These are phyloP conservation scores for Pittosporum tobira DNA, from an alignment of 129 eudicot genomes.

Conservation along the genomic window DNA sequence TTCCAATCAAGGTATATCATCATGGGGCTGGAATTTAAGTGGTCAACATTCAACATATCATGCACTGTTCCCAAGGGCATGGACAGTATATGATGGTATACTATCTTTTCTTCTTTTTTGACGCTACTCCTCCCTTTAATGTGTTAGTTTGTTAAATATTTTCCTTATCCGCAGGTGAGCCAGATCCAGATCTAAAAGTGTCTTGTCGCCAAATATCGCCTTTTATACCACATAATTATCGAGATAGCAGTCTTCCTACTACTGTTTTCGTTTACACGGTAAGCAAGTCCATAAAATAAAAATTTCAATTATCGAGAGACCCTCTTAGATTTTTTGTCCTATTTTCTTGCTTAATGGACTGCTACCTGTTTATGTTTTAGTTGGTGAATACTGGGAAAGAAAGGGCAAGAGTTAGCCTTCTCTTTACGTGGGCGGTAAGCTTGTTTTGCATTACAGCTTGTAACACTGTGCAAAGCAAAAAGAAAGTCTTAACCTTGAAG, in stretches of 20 bases:
- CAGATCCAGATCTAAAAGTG: constrained; percentile 91
- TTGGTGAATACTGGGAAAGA: constrained; percentile 51
- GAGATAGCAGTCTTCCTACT: constrained; percentile 93
- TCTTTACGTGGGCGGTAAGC: constrained; percentile 18
- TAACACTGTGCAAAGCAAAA: background rate
- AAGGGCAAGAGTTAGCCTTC: constrained; percentile 14
- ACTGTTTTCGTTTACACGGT: constrained; percentile 93
- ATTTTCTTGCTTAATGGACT: constrained; percentile 13
- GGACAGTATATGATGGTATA: constrained; percentile 95
- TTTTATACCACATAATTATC: constrained; percentile 87
- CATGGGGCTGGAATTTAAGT: constrained; percentile 95
- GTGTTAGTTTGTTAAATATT: background rate
- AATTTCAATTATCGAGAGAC: background rate
- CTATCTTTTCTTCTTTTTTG: constrained; percentile 6
- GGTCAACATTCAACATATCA: constrained; percentile 98
- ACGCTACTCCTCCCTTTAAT: background rate
- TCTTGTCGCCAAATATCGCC: constrained; percentile 98
- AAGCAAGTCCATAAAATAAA: constrained; percentile 21
- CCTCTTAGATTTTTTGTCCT: background rate
- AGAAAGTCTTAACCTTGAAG: background rate
- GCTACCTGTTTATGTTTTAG: constrained; percentile 33
- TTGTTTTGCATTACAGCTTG: background rate
- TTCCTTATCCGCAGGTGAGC: constrained; percentile 56
- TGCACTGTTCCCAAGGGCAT: constrained; percentile 89
- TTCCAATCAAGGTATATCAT: constrained; percentile 84